Conservation (phyloP, 148 eudicot species). For the Chenopodium formosanum region DNA sequence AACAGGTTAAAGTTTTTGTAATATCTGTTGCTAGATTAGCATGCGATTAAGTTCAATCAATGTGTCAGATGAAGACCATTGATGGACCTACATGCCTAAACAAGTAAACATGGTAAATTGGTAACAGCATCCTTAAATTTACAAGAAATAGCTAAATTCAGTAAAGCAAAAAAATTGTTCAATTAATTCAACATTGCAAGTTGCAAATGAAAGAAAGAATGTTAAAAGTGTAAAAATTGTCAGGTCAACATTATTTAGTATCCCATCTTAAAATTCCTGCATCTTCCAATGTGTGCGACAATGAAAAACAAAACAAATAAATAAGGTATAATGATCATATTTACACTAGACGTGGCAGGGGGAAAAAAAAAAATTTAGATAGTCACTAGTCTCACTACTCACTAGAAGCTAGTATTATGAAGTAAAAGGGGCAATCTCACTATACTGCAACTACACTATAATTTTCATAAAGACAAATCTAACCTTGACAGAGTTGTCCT, state of each 20-base stretch:
- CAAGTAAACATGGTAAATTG: no score
- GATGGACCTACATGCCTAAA: neutral
- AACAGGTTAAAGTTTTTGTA: neutral
- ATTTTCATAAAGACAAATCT: slow-evolving; percentile 15
- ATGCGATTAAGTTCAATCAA: neutral
- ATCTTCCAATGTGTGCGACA: neutral
- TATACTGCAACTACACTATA: neutral
- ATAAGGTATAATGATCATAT: neutral
- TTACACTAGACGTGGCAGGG: neutral
- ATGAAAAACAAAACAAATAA: neutral
- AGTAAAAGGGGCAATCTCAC: neutral
- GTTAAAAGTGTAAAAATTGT: neutral
- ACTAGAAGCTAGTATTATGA: neutral
- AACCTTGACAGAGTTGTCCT: slow-evolving; percentile 98
- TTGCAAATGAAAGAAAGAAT: neutral
- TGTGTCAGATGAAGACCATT: neutral
- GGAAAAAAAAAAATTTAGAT: neutral
- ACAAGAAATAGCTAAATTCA: neutral
- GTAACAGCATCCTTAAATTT: neutral
- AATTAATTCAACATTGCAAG: neutral
- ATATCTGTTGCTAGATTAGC: neutral
- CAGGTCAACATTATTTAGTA: neutral
- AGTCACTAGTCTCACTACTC: neutral
- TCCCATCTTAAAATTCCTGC: neutral
- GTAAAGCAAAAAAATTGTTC: neutral